Base-by-base conservation (phyloP, 2,329 filamentous ascomycete genomes). In the Fusarium heterosporum region DNA sequence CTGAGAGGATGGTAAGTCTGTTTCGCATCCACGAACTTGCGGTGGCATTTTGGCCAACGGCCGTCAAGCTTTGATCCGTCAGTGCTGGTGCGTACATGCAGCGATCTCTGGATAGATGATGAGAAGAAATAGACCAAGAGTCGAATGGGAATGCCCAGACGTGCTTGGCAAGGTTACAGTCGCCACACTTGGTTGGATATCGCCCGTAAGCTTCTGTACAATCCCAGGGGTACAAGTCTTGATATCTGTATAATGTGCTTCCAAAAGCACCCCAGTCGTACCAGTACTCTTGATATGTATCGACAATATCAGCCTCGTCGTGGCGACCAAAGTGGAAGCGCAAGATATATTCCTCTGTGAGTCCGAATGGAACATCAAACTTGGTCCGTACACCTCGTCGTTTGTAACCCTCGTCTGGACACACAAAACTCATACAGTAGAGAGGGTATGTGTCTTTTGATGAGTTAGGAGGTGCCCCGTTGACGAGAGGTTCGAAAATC, bases 211-310 rank as follows among this genome's bases (percentile, higher is more conserved):
- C 81, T 60, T 82, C 80, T 6, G 80, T 83, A 66, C 81, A 83
- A 56, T 83, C 81, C 80, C 80, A 83, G 1, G 80, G 81, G 45
- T 83, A 83, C 16, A 81, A 42, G 49, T 79, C 75, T 51, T 81
- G 80, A 45, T 81, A 77, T 12, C 58, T 69, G 64, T 82, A 83
- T 1, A 81, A 59, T 1, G 74, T 75, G 5, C 70, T 72, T 2
- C 72, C 76, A 54, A 83, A 81, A 9, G 73, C 76, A 6, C 77
- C 80, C 79, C 80, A 83, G 64, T 82, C 80, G 53, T 79, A 72
- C 81, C 81, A 83, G 60, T 83, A 83, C 69, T 83, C 80, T 54
- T 77, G 73, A 12, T 78, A 76, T 1, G 75, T 77, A 65, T 83
- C 81, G 28, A 82, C 76, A 6, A 83, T 73, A 56, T 83, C 81